These are phyloP conservation scores for Tolypocladium amazonense DNA, from an alignment of 2,329 filamentous ascomycete species.

Conservation along the genomic window DNA sequence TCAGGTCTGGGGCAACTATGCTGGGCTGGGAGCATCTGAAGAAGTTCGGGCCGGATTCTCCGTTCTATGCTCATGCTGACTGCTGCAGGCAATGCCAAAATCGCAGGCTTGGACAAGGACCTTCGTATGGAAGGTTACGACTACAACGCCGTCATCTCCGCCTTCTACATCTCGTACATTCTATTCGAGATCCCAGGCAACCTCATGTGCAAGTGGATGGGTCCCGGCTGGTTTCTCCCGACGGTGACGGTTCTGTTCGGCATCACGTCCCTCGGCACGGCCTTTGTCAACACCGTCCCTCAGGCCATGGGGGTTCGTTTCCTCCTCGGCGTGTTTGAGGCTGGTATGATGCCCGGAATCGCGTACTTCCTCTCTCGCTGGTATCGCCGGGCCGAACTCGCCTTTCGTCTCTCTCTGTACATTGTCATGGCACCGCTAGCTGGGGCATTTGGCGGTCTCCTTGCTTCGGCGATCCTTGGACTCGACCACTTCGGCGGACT, in stretches of 20 bases:
- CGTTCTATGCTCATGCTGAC: background rate
- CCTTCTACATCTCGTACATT: conserved; percentile 67
- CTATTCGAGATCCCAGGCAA: conserved; percentile 61
- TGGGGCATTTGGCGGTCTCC: conserved; percentile 59
- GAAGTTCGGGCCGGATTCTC: background rate
- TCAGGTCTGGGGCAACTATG: background rate
- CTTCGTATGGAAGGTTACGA: conserved; percentile 50
- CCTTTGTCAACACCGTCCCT: conserved; percentile 47
- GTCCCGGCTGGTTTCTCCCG: conserved; percentile 63
- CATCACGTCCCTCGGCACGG: conserved; percentile 51
- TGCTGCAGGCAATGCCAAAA: conserved; percentile 50
- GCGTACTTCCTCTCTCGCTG: conserved; percentile 64
- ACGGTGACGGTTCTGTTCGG: conserved; percentile 52
- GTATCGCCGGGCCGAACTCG: conserved; percentile 59
- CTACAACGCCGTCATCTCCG: conserved; percentile 57
- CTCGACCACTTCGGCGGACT: conserved; percentile 48
- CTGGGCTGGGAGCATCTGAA: background rate
- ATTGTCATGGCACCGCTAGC: conserved; percentile 62
- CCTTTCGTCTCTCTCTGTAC: conserved; percentile 57
- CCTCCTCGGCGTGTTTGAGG: conserved; percentile 58
- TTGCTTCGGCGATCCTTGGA: conserved; percentile 53
- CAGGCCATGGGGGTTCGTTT: conserved; percentile 52
- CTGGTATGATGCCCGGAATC: conserved; percentile 64
- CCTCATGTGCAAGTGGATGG: conserved; percentile 58
- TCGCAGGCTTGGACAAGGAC: conserved; percentile 55